Percentiles rank a stretch among this genome's conserved stretches.
Conservation (phyloP, 106 monocot species). For the Allium sativum region DNA sequence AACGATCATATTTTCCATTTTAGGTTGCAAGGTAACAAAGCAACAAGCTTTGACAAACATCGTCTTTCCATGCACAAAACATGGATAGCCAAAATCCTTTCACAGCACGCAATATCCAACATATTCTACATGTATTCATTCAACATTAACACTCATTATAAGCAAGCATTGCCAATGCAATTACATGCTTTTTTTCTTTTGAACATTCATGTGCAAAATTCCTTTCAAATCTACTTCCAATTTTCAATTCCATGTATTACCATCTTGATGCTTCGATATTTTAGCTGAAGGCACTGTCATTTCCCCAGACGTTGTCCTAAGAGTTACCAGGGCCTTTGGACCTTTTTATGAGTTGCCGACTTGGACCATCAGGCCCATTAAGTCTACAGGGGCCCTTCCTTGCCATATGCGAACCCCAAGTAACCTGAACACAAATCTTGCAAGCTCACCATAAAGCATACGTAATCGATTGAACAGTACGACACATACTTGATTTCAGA, state of each 20-base stretch:
- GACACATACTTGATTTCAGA: not conserved
- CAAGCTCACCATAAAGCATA: conserved; percentile 83
- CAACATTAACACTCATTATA: too few relatives aligned
- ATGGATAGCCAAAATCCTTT: too few relatives aligned
- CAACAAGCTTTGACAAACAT: too few relatives aligned
- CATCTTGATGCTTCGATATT: not conserved
- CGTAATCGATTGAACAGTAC: conserved; percentile 88
- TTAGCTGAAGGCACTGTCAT: not conserved
- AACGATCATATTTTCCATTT: too few relatives aligned
- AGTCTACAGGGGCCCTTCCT: conserved; percentile 17
- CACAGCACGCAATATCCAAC: too few relatives aligned
- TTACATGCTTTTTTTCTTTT: too few relatives aligned
- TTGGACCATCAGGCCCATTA: conserved; percentile 18
- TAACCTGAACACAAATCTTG: conserved; percentile 68
- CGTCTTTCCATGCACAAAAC: too few relatives aligned
- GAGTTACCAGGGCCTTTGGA: conserved; percentile 37
- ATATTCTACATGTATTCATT: too few relatives aligned
- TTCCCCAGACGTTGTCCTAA: conserved; percentile 80
- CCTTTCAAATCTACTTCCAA: too few relatives aligned
- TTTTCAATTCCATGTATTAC: not conserved
- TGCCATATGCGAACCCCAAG: conserved; percentile 49
- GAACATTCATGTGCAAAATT: too few relatives aligned
- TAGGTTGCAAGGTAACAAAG: too few relatives aligned
- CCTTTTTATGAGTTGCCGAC: conserved; percentile 28
- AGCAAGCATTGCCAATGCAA: too few relatives aligned